These are phyloP conservation scores for Xerocomus amazonicus DNA, from an alignment of 1,284 basidiomycete species.

Conservation along the genomic window DNA sequence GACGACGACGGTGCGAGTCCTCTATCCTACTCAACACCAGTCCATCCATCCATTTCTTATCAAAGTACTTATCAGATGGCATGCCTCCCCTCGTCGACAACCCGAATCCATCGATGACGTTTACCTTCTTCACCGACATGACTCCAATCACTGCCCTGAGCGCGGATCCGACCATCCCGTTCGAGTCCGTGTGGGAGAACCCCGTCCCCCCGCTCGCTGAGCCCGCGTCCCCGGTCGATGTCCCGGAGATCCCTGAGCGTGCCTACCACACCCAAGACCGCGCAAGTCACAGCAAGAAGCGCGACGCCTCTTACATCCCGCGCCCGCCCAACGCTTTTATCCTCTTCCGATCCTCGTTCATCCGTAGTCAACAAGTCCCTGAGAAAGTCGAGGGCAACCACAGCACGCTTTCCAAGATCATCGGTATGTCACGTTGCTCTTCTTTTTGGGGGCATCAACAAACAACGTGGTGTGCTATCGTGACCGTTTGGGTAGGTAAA, in stretches of 20 bases:
- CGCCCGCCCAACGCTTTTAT: slow-evolving; percentile 95
- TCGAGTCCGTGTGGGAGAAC: slow-evolving; percentile 36
- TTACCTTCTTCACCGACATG: slow-evolving; percentile 47
- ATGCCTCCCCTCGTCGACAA: slow-evolving; percentile 52
- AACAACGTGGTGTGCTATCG: not conserved
- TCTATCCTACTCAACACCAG: not conserved
- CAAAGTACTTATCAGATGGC: slow-evolving; percentile 32
- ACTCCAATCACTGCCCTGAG: slow-evolving; percentile 40
- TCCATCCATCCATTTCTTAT: slow-evolving; percentile 10
- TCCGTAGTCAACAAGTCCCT: slow-evolving; percentile 72
- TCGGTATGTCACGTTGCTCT: slow-evolving; percentile 34
- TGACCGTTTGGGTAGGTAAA: slow-evolving; percentile 38
- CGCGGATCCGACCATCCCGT: slow-evolving; percentile 34
- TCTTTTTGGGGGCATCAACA: not conserved
- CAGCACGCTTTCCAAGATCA: slow-evolving; percentile 66
- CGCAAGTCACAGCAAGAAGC: slow-evolving; percentile 43
- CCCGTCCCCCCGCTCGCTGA: slow-evolving; percentile 10
- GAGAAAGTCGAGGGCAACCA: slow-evolving; percentile 77
- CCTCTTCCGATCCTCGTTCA: slow-evolving; percentile 88
- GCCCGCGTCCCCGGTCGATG: slow-evolving; percentile 15
- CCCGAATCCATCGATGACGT: slow-evolving; percentile 45
- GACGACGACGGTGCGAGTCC: slow-evolving; percentile 30
- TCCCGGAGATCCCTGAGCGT: slow-evolving; percentile 20
- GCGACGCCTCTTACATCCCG: slow-evolving; percentile 70
- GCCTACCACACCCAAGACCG: slow-evolving; percentile 26